Base-by-base conservation (phyloP, 2,329 filamentous ascomycete species). In the Coleophoma eucalyptorum region DNA sequence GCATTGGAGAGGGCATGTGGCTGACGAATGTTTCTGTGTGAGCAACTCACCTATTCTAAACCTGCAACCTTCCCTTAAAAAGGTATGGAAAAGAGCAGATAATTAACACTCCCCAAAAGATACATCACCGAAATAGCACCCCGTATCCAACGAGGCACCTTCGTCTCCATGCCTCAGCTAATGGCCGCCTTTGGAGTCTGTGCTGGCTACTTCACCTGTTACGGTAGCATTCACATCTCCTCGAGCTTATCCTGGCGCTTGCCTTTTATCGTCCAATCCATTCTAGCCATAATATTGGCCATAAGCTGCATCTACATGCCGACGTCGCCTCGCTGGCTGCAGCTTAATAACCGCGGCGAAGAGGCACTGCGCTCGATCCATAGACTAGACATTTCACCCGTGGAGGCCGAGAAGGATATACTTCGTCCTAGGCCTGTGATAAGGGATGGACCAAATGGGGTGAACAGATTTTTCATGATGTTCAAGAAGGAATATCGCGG, bases 101-200 rank as follows among this genome's bases (percentile, higher is more conserved):
- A 26, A 26, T 7, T 26, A 26, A 26, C 26, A 26, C 6, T 26
- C 26, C 10, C 6, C 35, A 38, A n/a, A n/a, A 63, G 61, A 3
- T 81, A 84, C 54, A 79, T 85, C 20, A 78, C 77, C 50, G 83
- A 86, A 62, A 81, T 86, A n/a, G 76, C 81, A 1, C 81, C 81
- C 0, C 26, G 20, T 66, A 72, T 1, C 66, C 64, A 5, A 64
- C 69, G 82, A 33, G 81, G 80, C 0, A 67, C 72, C 1, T 60
- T 86, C 2, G 73, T 75, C 0, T 75, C 76, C 0, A 62, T 77
- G 3, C 77, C 79, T 0, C 80, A 84, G 55, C 68, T 83, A 45
- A 60, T 80, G 43, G 72, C 72, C 3, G 75, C 74, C 0, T 43
- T 74, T 1, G 81, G 78, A 0, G 62, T 84, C 2, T 75, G 75